Percentiles rank a stretch among this genome's conserved stretches.
These are phyloP conservation scores for Angomonas ambiguus DNA, from an alignment of 208 protist genomes.

Conservation along the genomic window DNA sequence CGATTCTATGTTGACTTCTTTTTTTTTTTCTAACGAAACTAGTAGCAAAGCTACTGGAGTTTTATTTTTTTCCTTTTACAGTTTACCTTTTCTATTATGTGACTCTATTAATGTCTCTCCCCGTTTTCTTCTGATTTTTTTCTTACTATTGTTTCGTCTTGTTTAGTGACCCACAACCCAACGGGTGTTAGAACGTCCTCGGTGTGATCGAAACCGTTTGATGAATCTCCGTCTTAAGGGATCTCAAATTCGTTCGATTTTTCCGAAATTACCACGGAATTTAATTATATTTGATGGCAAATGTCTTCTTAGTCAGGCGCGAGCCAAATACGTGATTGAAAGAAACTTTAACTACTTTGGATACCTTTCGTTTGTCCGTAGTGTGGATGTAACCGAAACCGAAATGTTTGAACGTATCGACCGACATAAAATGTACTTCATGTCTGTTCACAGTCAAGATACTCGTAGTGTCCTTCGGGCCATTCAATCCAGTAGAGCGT, in stretches of 20 bases:
- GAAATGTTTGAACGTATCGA: conserved; percentile 36
- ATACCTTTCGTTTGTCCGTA: conserved; percentile 27
- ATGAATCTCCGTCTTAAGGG: not conserved
- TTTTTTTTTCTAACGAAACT: not conserved
- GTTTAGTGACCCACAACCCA: too few relatives aligned
- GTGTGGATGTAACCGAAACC: conserved; percentile 15
- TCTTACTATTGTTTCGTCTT: too few relatives aligned
- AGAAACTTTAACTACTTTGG: conserved; percentile 84
- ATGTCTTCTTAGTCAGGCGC: conserved; percentile 66
- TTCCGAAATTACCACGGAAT: conserved; percentile 46
- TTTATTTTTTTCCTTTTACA: not conserved
- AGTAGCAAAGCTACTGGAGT: not conserved
- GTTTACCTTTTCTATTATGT: not conserved
- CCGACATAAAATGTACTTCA: conserved; percentile 58
- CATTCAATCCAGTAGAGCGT: conserved; percentile 16
- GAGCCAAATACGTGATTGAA: conserved; percentile 67
- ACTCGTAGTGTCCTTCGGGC: conserved; percentile 38
- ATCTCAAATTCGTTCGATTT: not conserved
- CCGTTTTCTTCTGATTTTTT: not conserved
- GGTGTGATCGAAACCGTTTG: too few relatives aligned
- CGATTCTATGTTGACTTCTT: not conserved
- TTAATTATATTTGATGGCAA: conserved; percentile 79
- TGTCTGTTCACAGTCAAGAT: conserved; percentile 50
- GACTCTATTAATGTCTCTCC: conserved; percentile 2
- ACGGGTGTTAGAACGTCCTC: too few relatives aligned